These are phyloP conservation scores for Arthrobotrys sphaeroides DNA, from an alignment of 2,329 filamentous ascomycete genomes.

Conservation along the genomic window DNA sequence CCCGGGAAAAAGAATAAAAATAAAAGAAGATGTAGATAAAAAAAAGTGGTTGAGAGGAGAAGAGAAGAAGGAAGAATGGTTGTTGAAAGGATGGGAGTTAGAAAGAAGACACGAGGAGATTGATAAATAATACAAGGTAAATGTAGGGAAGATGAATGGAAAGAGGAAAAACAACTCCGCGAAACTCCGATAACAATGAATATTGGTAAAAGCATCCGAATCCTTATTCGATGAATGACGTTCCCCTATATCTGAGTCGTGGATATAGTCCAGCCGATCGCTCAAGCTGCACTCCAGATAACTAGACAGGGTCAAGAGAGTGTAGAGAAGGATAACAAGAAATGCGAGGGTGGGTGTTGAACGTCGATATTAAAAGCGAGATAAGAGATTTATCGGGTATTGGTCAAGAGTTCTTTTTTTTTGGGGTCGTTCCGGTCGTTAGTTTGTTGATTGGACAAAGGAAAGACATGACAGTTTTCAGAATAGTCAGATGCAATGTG, in stretches of 20 bases:
- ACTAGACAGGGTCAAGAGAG: constrained; percentile 16
- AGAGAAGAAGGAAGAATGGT: not conserved
- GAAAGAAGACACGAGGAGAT: not conserved
- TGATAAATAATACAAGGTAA: constrained; percentile 44
- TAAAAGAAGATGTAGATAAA: constrained; percentile 7
- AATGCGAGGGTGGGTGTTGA: constrained; percentile 21
- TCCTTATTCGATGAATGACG: constrained; percentile 43
- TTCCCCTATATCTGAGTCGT: constrained; percentile 16
- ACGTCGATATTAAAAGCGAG: constrained; percentile 53
- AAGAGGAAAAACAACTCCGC: constrained; percentile 25
- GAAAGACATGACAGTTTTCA: constrained; percentile 46
- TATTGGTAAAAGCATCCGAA: constrained; percentile 53
- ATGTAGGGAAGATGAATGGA: not conserved
- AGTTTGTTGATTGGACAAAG: constrained; percentile 46
- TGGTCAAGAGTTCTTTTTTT: constrained; percentile 47
- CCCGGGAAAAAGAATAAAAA: constrained; percentile 26
- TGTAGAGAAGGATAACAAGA: constrained; percentile 25
- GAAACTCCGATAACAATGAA: constrained; percentile 53
- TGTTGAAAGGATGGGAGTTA: not conserved
- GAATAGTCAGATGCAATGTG: constrained; percentile 31
- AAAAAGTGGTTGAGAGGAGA: constrained; percentile 2
- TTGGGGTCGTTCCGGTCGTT: constrained; percentile 52
- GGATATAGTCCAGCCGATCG: constrained; percentile 1
- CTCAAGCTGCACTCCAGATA: not conserved
- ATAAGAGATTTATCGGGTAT: constrained; percentile 53